A percentile compares a stretch with the other conserved stretches of the same genome.
phyloP scores from a whole-genome alignment of 768 basidiomycete species.

The Boletus sensibilis region DNA sequence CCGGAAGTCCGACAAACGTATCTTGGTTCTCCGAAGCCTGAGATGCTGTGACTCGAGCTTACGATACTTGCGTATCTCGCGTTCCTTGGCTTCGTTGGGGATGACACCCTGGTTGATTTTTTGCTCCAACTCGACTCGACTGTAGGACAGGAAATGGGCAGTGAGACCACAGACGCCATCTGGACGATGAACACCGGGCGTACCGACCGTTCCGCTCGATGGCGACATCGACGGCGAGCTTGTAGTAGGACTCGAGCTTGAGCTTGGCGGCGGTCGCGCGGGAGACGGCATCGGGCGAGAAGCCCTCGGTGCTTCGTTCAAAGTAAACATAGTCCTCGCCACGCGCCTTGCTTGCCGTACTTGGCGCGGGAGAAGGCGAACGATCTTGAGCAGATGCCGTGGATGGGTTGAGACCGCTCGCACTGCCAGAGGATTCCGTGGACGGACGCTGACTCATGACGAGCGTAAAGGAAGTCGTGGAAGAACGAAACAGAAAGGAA shows the following conservation, averaged over 20 bases:
- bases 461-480: slow-evolving; percentile 3
- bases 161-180: slow-evolving; percentile 4
- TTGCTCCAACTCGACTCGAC: slow-evolving; percentile 88
- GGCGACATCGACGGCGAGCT: slow-evolving; percentile 94
- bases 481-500: not conserved
- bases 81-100: slow-evolving; percentile 79
- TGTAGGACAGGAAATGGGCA: slow-evolving; percentile 29
- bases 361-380: slow-evolving; percentile 30
- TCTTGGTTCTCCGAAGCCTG: slow-evolving; percentile 88
- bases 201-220: slow-evolving; percentile 95
- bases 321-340: slow-evolving; percentile 87
- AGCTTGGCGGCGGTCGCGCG: slow-evolving; percentile 92
- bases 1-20: slow-evolving; percentile 89
- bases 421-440: slow-evolving; percentile 24
- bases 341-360: slow-evolving; percentile 30
- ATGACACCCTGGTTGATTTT: slow-evolving; percentile 73
- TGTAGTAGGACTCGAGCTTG: slow-evolving; percentile 97
- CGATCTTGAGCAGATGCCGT: slow-evolving; percentile 25
- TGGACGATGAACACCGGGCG: slow-evolving; percentile 11
- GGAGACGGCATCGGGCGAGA: slow-evolving; percentile 84
- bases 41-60: slow-evolving; percentile 87
- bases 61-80: slow-evolving; percentile 84
- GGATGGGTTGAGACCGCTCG: slow-evolving; percentile 17
- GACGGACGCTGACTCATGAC: slow-evolving; percentile 34
- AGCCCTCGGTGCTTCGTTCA: slow-evolving; percentile 77